These are phyloP conservation scores for Vigna hirtella DNA, from an alignment of 306 rosid species.

Conservation along the genomic window DNA sequence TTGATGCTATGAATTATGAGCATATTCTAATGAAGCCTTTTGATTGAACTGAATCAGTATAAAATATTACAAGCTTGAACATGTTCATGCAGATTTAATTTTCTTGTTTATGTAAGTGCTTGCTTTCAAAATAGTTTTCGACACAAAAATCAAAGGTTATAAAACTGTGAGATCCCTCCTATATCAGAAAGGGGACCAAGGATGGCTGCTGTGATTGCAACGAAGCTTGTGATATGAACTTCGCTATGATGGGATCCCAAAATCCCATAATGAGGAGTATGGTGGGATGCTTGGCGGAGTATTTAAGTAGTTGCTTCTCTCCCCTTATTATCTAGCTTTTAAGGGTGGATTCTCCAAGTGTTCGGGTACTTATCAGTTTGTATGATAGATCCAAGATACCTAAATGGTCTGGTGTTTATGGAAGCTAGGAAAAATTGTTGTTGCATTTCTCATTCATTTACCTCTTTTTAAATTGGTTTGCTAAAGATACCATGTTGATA, in stretches of 20 bases:
- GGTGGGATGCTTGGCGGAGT: no score
- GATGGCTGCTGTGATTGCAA: not conserved
- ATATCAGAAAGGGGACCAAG: not conserved
- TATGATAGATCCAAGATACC: not conserved
- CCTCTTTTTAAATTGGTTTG: not conserved
- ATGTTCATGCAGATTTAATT: conserved; percentile 2
- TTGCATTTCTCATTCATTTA: not conserved
- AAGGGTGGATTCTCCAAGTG: no score
- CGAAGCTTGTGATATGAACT: not conserved
- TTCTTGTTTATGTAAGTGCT: conserved; percentile 7
- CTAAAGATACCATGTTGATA: not conserved
- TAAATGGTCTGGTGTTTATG: not conserved
- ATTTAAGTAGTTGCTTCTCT: no score
- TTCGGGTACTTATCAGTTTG: no score
- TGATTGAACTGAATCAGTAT: not conserved
- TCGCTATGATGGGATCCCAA: no score
- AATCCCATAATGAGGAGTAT: no score
- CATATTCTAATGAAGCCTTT: conserved; percentile 13
- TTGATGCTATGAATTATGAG: not conserved
- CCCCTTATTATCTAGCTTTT: no score
- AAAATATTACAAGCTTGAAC: not conserved
- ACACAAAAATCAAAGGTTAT: not conserved
- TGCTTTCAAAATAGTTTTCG: not conserved
- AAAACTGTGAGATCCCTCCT: not conserved
- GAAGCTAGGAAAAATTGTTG: not conserved